Evolutionary conservation across 163 green algal species (phyloP).

Genomic region (Scenedesmus sp.): DNA sequence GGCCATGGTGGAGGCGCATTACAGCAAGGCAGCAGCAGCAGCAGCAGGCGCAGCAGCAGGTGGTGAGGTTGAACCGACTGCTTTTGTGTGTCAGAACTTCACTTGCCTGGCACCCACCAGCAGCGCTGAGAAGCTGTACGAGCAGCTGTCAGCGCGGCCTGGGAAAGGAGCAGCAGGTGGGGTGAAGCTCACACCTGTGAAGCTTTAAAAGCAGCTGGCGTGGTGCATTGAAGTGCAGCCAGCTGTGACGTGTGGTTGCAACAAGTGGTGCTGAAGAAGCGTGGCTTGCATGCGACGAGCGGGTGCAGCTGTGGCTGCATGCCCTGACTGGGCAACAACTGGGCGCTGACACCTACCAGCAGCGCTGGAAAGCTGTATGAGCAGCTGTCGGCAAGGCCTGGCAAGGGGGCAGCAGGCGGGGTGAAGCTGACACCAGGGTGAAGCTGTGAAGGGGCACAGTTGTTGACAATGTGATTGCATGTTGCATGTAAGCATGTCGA

Average conservation of each 20-base stretch:
- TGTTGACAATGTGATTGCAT: too few relatives aligned
- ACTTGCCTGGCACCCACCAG: conserved; percentile 70
- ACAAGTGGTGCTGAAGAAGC: too few relatives aligned
- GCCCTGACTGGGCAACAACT: too few relatives aligned
- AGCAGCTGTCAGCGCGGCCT: background rate
- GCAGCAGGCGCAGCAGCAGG: background rate
- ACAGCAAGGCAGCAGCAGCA: conserved; percentile 3
- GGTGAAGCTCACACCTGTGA: conserved; percentile 21
- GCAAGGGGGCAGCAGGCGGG: background rate
- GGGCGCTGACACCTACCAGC: conserved; percentile 58
- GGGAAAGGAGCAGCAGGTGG: background rate
- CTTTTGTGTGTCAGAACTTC: conserved; percentile 63
- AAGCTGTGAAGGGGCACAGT: conserved; percentile 9
- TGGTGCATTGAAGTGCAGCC: background rate
- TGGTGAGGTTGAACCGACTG: background rate
- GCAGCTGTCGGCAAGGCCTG: background rate
- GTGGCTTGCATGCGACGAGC: too few relatives aligned
- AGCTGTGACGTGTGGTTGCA: too few relatives aligned
- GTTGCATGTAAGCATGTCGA: too few relatives aligned
- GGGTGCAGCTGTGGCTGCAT: too few relatives aligned
- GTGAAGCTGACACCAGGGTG: conserved; percentile 22
- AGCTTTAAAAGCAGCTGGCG: conserved; percentile 11
- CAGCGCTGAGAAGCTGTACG: conserved; percentile 45
- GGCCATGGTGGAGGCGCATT: conserved; percentile 60
- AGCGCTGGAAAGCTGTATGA: conserved; percentile 46